A percentile compares a stretch with the other conserved stretches of the same genome.
Evolutionary conservation across 1,139 yeast species (phyloP).

Genomic region (Pichia sp.): DNA sequence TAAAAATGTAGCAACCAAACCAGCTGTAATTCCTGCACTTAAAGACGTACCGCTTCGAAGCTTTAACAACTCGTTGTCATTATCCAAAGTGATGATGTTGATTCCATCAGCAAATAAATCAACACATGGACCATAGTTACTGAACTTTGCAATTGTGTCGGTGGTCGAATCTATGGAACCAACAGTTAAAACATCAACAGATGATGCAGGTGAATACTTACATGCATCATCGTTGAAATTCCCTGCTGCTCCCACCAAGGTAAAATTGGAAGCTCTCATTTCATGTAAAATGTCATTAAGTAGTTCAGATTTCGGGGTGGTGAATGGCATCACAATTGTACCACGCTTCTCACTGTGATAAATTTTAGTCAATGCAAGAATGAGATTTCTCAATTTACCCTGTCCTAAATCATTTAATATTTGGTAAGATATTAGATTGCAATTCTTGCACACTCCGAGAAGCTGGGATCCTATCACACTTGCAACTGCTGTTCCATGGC

Average conservation of each 20-base stretch:
- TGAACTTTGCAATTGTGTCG: slow-evolving; percentile 62
- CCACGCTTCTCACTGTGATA: slow-evolving; percentile 40
- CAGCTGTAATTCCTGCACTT: slow-evolving; percentile 77
- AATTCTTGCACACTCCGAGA: slow-evolving; percentile 73
- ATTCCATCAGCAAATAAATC: slow-evolving; percentile 80
- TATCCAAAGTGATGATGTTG: slow-evolving; percentile 45
- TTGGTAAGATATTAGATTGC: slow-evolving; percentile 60
- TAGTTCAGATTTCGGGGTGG: slow-evolving; percentile 53
- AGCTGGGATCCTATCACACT: slow-evolving; percentile 52
- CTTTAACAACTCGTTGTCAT: slow-evolving; percentile 32
- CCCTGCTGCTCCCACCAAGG: slow-evolving; percentile 88
- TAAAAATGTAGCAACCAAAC: slow-evolving; percentile 59
- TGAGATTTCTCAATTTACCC: slow-evolving; percentile 60
- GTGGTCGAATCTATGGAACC: slow-evolving; percentile 76
- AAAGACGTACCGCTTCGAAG: slow-evolving; percentile 76
- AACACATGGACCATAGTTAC: slow-evolving; percentile 88
- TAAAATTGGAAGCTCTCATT: slow-evolving; percentile 60
- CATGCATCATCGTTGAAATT: slow-evolving; percentile 73
- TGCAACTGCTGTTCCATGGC: slow-evolving; percentile 80
- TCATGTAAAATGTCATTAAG: slow-evolving; percentile 32
- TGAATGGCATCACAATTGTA: slow-evolving; percentile 73
- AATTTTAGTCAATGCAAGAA: slow-evolving; percentile 62
- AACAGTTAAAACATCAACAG: slow-evolving; percentile 64
- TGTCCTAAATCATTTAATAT: slow-evolving; percentile 58
- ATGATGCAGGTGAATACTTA: slow-evolving; percentile 71